These are phyloP conservation scores for Leishmania tropica DNA, from an alignment of 208 protist genomes.

Conservation along the genomic window DNA sequence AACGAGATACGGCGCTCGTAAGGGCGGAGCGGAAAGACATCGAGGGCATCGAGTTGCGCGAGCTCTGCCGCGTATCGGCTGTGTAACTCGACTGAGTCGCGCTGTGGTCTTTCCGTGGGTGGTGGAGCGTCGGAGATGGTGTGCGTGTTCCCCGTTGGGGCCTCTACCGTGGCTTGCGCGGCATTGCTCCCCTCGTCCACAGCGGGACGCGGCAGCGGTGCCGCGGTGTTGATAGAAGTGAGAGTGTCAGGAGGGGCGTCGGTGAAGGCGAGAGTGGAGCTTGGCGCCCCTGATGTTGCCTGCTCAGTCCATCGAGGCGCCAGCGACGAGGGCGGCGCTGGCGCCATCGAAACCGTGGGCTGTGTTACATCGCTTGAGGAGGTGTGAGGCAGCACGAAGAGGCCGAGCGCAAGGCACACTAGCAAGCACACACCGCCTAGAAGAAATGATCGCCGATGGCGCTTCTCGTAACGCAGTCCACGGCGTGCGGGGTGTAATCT, in stretches of 20 bases:
- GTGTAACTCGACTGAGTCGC: background rate
- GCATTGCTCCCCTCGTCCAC: background rate
- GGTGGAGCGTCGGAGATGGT: background rate
- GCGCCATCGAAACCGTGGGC: background rate
- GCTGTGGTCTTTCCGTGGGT: background rate
- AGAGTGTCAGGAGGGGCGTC: background rate
- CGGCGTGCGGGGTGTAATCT: background rate
- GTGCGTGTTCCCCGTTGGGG: background rate
- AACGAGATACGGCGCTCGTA: conserved; percentile 30
- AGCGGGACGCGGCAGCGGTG: background rate
- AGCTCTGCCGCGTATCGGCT: conserved; percentile 13
- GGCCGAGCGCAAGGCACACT: background rate
- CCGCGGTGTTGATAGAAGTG: background rate
- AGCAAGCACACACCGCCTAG: background rate
- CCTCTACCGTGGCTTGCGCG: background rate
- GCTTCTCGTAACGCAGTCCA: background rate
- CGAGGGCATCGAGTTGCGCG: conserved; percentile 10
- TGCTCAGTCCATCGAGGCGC: background rate
- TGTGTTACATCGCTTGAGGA: background rate
- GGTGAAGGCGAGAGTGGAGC: background rate
- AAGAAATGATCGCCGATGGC: background rate
- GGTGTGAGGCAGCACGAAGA: background rate
- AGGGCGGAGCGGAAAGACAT: conserved; percentile 21
- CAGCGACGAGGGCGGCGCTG: background rate
- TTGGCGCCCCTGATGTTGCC: background rate